Evolutionary conservation across 257 asterid species (phyloP).

Genomic region (Nicotiana tomentosiformis): DNA sequence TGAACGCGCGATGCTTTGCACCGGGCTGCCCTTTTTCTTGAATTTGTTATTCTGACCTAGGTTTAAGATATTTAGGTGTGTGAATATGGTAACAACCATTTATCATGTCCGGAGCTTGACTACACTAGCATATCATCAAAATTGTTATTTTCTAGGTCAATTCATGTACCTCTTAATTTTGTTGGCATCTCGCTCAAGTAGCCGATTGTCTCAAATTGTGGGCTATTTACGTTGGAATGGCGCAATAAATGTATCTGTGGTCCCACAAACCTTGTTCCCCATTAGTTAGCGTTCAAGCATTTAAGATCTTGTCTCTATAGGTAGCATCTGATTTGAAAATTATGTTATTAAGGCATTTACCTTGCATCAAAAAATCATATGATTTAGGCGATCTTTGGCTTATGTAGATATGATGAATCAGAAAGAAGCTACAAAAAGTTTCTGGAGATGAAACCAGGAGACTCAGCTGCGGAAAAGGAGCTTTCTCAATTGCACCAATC

Average conservation of each 20-base stretch:
- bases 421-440: constrained; percentile 69
- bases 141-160: not conserved
- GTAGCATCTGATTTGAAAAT: constrained; percentile 23
- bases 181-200: not conserved
- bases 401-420: constrained; percentile 79
- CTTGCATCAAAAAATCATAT: not conserved
- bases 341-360: not conserved
- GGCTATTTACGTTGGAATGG: not conserved
- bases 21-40: too few species aligned
- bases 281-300: not conserved
- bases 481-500: constrained; percentile 80
- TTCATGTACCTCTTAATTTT: not conserved
- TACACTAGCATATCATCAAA: not conserved
- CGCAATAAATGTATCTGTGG: not conserved
- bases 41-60: not conserved
- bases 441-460: constrained; percentile 70
- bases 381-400: constrained; percentile 33
- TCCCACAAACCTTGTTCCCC: not conserved
- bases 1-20: too few species aligned
- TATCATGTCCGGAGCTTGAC: not conserved
- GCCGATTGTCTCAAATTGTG: not conserved
- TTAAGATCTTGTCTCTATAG: constrained; percentile 3
- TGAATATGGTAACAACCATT: not conserved
- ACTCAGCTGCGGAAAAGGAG: constrained; percentile 79
- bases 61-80: not conserved